Conservation (phyloP, 768 basidiomycete species). For the Russula sp. region DNA sequence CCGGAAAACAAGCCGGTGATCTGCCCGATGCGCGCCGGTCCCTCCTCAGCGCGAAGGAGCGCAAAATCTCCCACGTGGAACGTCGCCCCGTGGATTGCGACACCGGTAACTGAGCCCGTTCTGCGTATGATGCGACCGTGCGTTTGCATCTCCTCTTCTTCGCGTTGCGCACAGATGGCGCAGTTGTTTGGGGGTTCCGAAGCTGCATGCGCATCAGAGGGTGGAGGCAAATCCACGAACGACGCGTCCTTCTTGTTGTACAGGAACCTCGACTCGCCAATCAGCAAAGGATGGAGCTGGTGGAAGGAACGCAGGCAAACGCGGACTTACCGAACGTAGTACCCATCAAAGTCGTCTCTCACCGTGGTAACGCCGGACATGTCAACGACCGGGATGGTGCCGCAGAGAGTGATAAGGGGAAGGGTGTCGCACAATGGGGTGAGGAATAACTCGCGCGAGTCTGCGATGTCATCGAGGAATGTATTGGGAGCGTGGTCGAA, state of each 20-base stretch:
- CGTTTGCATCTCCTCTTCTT: slow-evolving; percentile 36
- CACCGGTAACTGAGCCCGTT: slow-evolving; percentile 35
- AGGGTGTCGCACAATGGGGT: slow-evolving; percentile 51
- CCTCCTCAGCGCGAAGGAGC: slow-evolving; percentile 46
- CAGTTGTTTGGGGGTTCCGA: slow-evolving; percentile 53
- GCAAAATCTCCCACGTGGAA: slow-evolving; percentile 67
- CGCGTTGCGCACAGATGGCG: slow-evolving; percentile 43
- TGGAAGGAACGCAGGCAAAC: background rate
- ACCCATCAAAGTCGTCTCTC: slow-evolving; percentile 21
- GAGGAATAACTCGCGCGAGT: slow-evolving; percentile 65
- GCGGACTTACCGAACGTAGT: slow-evolving; percentile 20
- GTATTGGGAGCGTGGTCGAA: slow-evolving; percentile 66
- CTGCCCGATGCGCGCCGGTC: slow-evolving; percentile 58
- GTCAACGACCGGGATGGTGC: slow-evolving; percentile 46
- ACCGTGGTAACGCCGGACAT: background rate
- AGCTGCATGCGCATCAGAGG: slow-evolving; percentile 31
- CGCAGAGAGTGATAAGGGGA: slow-evolving; percentile 43
- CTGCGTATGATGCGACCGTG: slow-evolving; percentile 33
- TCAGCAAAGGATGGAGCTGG: background rate
- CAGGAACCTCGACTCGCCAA: slow-evolving; percentile 35
- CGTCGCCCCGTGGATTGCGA: slow-evolving; percentile 45
- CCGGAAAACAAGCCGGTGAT: slow-evolving; percentile 40
- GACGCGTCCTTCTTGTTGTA: slow-evolving; percentile 48
- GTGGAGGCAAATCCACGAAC: slow-evolving; percentile 44
- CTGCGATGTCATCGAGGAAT: slow-evolving; percentile 55